Percentiles rank a stretch among this genome's conserved stretches.
phyloP scores from a whole-genome alignment of 495 filamentous ascomycete genomes.

The Amphirosellinia nigrospora region DNA sequence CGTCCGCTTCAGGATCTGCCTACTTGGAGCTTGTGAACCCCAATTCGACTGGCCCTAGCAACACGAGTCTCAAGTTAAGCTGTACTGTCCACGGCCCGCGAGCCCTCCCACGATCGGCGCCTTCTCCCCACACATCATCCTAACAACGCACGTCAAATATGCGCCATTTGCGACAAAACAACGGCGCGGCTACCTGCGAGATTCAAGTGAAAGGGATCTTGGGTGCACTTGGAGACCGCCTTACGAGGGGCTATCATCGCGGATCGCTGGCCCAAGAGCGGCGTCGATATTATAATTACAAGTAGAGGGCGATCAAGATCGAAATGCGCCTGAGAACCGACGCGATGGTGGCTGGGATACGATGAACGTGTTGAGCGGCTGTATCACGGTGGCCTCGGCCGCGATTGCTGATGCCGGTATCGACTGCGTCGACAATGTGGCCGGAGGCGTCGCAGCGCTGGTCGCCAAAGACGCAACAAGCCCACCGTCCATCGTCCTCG shows the following conservation, averaged over 20 bases:
- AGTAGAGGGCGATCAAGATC: slow-evolving; percentile 81
- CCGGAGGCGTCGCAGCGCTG: slow-evolving; percentile 86
- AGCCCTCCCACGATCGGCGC: slow-evolving; percentile 84
- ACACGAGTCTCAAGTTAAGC: slow-evolving; percentile 79
- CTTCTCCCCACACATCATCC: slow-evolving; percentile 87
- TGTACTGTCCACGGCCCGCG: slow-evolving; percentile 93
- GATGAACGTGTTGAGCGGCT: slow-evolving; percentile 90
- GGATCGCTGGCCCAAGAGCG: slow-evolving; percentile 95
- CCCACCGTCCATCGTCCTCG: slow-evolving; percentile 68
- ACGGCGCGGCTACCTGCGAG: slow-evolving; percentile 85
- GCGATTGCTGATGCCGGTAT: slow-evolving; percentile 95
- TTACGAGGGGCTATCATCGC: slow-evolving; percentile 87
- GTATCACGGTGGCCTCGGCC: slow-evolving; percentile 93
- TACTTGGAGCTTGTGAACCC: slow-evolving; percentile 85
- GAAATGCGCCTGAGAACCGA: slow-evolving; percentile 48
- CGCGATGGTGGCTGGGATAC: slow-evolving; percentile 71
- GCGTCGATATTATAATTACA: slow-evolving; percentile 88
- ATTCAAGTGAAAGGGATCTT: slow-evolving; percentile 85
- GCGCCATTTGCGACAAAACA: slow-evolving; percentile 87
- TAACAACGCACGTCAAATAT: slow-evolving; percentile 93
- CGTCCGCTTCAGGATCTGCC: slow-evolving; percentile 91
- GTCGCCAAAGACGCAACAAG: slow-evolving; percentile 52
- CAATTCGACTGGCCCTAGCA: slow-evolving; percentile 53
- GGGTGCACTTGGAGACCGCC: slow-evolving; percentile 91
- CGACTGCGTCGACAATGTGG: slow-evolving; percentile 90